phyloP scores from a whole-genome alignment of 495 filamentous ascomycete species.

The Aspergillus haitiensis region DNA sequence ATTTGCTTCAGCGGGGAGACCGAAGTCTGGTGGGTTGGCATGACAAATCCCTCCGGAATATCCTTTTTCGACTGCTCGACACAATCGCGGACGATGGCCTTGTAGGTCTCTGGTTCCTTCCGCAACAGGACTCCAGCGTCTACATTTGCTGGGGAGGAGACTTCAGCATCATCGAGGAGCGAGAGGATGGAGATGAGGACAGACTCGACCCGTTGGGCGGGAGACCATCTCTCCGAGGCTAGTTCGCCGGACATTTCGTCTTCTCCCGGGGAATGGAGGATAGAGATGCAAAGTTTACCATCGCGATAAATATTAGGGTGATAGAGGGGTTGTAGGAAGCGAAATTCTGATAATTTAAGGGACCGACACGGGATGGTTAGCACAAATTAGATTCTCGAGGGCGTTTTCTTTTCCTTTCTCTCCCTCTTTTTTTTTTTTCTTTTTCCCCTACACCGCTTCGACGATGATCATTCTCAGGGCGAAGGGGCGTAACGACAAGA shows the following conservation, averaged over 20 bases:
- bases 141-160: constrained; percentile 90
- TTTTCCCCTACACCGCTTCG: background rate
- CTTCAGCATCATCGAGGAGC: constrained; percentile 92
- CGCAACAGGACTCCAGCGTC: constrained; percentile 87
- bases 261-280: constrained; percentile 88
- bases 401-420: background rate
- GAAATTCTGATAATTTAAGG: constrained; percentile 59
- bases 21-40: constrained; percentile 72
- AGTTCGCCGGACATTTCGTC: constrained; percentile 88
- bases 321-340: constrained; percentile 76
- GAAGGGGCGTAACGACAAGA: too few relatives aligned
- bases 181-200: constrained; percentile 90
- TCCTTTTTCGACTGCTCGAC: constrained; percentile 73
- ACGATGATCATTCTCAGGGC: background rate
- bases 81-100: constrained; percentile 63
- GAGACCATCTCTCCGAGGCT: constrained; percentile 88
- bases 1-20: constrained; percentile 53
- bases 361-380: background rate
- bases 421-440: background rate
- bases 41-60: constrained; percentile 77
- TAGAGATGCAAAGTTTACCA: constrained; percentile 93
- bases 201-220: constrained; percentile 88
- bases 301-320: constrained; percentile 94
- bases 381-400: background rate
- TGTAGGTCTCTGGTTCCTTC: constrained; percentile 66